Base-by-base conservation (phyloP, 495 filamentous ascomycete species). In the Apodospora peruviana region DNA sequence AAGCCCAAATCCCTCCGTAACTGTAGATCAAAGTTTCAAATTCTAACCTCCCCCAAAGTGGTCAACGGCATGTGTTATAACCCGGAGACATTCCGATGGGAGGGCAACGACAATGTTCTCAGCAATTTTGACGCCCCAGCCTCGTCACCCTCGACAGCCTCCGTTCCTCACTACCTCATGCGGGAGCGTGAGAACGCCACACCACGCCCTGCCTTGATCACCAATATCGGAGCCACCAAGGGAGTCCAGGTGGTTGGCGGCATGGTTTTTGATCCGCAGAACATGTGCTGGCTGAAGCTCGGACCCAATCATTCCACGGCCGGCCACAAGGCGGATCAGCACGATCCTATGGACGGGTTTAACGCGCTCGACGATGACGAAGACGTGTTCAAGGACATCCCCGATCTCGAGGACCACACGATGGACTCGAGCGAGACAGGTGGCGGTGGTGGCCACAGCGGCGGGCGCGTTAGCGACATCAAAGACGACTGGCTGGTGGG, bases 11-110 rank as follows among this genome's bases (percentile, higher is more conserved):
- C n/a, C n/a, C n/a, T n/a, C n/a, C n/a, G n/a, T n/a, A n/a, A n/a
- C n/a, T n/a, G n/a, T n/a, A n/a, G n/a, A n/a, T n/a, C n/a, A n/a
- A n/a, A n/a, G n/a, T n/a, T n/a, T n/a, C n/a, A n/a, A n/a, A n/a
- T 40, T 24, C 36, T 55, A 45, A 46, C n/a, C 36, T 35, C 14
- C 25, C 38, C 22, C 43, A 47, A 61, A 90, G 90, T 83, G 54
- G 78, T 95, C 47, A 90, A 93, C 58, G 93, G 90, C 44, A 98
- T 98, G 93, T 84, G 77, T 24, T 98, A 94, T 67, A 98, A 98
- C 60, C 87, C 93, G 1, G 62, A 66, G 14, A 84, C 84, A 1
- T 90, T 83, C 58, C 79, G 82, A 22, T 98, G 94, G 93, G 93
- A 97, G 70, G 93, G 93, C 34, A 98, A 98, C 56, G 93, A 97